phyloP scores from a whole-genome alignment of 306 rosid species.

The Comarum palustre region DNA sequence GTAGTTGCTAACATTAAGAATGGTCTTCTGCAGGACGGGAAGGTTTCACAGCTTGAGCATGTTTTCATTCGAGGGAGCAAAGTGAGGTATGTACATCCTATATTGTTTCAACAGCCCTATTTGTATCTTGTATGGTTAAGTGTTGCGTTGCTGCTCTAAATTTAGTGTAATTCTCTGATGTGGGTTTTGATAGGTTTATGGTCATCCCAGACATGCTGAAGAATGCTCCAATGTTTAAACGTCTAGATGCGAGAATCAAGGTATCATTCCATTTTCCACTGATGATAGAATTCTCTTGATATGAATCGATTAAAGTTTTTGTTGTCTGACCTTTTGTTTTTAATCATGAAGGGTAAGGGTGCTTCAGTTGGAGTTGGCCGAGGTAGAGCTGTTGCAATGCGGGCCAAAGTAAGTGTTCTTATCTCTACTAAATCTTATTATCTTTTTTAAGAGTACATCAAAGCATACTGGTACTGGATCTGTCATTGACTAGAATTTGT shows the following conservation, averaged over 20 bases:
- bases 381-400: constrained; percentile 99
- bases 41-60: constrained; percentile 93
- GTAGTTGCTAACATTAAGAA: constrained; percentile 22
- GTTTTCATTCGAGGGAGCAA: constrained; percentile 97
- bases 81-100: constrained; percentile 66
- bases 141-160: neutral
- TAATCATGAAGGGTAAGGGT: constrained; percentile 83
- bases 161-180: constrained; percentile 11
- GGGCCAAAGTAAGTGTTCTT: constrained; percentile 62
- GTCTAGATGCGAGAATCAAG: constrained; percentile 95
- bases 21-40: constrained; percentile 65
- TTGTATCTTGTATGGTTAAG: too few species aligned
- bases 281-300: neutral
- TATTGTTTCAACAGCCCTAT: neutral
- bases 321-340: constrained; percentile 20
- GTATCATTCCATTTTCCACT: constrained; percentile 31
- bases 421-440: neutral
- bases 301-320: neutral
- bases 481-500: neutral
- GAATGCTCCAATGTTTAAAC: constrained; percentile 99
- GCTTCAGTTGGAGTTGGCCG: constrained; percentile 98
- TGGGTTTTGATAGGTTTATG: constrained; percentile 65
- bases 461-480: neutral
- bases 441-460: neutral
- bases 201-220: constrained; percentile 98